These are phyloP conservation scores for Pogostemon cablin DNA, from an alignment of 257 asterid species.

Conservation along the genomic window DNA sequence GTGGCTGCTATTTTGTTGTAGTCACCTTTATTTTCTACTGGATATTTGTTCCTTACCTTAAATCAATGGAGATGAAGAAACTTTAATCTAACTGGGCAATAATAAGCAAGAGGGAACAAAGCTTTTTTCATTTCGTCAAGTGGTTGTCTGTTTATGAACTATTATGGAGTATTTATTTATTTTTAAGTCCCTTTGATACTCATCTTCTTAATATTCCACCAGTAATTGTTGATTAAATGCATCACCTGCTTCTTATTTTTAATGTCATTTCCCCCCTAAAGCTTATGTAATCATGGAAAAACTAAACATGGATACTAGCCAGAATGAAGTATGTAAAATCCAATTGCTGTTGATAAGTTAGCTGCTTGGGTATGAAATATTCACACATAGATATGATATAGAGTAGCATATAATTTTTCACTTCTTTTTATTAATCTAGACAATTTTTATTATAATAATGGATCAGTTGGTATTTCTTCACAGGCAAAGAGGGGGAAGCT, in stretches of 20 bases:
- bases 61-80: background rate
- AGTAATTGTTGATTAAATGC: background rate
- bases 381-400: background rate
- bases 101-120: background rate
- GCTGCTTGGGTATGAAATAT: constrained; percentile 8
- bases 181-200: background rate
- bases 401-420: background rate
- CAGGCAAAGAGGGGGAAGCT: constrained; percentile 92
- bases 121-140: constrained; percentile 7
- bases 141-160: constrained; percentile 1
- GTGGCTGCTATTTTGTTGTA: constrained; percentile 11
- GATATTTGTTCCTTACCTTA: constrained; percentile 3
- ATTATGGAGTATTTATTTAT: background rate
- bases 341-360: background rate
- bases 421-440: background rate
- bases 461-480: constrained; percentile 36
- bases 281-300: background rate
- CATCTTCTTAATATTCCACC: background rate
- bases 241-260: constrained; percentile 2
- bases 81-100: too few species aligned
- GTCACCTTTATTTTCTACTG: constrained; percentile 13
- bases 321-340: constrained; percentile 22
- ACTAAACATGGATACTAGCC: background rate
- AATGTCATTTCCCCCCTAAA: background rate
- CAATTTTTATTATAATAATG: constrained; percentile 16